These are phyloP conservation scores for Pueraria montana DNA, from an alignment of 306 rosid genomes.

Conservation along the genomic window DNA sequence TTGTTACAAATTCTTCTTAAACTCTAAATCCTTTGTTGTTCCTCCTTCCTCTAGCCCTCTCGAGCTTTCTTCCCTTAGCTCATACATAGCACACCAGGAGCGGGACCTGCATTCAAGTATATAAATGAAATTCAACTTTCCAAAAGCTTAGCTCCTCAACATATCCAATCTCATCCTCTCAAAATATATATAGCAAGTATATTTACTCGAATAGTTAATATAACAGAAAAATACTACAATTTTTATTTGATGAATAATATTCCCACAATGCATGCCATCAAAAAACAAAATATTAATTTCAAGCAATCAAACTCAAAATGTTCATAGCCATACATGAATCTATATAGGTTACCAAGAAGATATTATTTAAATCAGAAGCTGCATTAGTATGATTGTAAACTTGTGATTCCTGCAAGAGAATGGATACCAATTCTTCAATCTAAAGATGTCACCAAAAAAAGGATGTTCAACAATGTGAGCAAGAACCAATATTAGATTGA, in stretches of 20 bases:
- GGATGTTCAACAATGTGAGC: background rate
- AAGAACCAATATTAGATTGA: background rate
- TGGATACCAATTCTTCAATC: background rate
- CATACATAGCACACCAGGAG: constrained; percentile 86
- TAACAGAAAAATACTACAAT: background rate
- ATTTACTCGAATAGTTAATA: background rate
- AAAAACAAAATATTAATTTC: no score
- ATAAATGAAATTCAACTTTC: background rate
- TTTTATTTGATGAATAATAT: background rate
- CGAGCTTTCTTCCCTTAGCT: constrained; percentile 83
- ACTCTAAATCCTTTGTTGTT: constrained; percentile 78
- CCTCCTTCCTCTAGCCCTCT: constrained; percentile 83
- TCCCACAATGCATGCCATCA: background rate
- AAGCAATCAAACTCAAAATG: no score
- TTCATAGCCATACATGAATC: no score
- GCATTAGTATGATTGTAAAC: background rate
- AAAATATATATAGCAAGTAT: background rate
- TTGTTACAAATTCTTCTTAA: no score
- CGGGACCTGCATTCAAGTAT: constrained; percentile 66
- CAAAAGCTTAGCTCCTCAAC: background rate
- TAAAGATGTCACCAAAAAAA: background rate
- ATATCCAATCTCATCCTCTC: no score
- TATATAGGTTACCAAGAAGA: no score
- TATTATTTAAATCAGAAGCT: background rate
- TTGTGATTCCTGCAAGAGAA: background rate